Conservation (phyloP, 257 asterid species). For the Galeopsis tetrahit region DNA sequence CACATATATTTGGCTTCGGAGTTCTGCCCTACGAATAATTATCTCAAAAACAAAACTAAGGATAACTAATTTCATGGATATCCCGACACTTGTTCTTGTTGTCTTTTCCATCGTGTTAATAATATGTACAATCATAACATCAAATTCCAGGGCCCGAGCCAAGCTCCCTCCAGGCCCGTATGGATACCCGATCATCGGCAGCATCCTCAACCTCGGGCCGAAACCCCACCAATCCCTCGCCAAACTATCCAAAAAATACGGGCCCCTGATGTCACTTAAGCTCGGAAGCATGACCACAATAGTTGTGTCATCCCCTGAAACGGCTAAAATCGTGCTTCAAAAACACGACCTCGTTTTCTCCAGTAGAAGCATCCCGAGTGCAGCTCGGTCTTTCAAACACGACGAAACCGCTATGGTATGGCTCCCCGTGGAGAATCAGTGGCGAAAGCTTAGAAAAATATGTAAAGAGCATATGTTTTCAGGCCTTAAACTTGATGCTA, state of each 20-base stretch:
- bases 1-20: no score
- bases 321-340: slow-evolving; percentile 19
- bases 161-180: slow-evolving; percentile 38
- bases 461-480: slow-evolving; percentile 51
- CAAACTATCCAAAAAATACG: slow-evolving; percentile 21
- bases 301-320: slow-evolving; percentile 29
- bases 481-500: slow-evolving; percentile 34
- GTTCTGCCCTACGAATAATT: no score
- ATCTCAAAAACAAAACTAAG: no score
- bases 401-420: slow-evolving; percentile 34
- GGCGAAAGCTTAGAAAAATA: slow-evolving; percentile 49
- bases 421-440: slow-evolving; percentile 38
- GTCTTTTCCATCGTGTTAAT: not conserved
- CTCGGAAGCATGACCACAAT: slow-evolving; percentile 31
- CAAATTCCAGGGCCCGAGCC: slow-evolving; percentile 24
- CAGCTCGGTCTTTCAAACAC: slow-evolving; percentile 16
- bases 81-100: not conserved
- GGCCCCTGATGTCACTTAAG: slow-evolving; percentile 33
- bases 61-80: no score
- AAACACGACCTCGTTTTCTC: slow-evolving; percentile 26
- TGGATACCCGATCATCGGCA: slow-evolving; percentile 28
- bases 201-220: slow-evolving; percentile 32
- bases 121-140: not conserved
- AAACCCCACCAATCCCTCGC: slow-evolving; percentile 40
- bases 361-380: slow-evolving; percentile 12